Base-by-base conservation (phyloP, 805 yeast genomes). In the Metschnikowia chrysomelidarum region DNA sequence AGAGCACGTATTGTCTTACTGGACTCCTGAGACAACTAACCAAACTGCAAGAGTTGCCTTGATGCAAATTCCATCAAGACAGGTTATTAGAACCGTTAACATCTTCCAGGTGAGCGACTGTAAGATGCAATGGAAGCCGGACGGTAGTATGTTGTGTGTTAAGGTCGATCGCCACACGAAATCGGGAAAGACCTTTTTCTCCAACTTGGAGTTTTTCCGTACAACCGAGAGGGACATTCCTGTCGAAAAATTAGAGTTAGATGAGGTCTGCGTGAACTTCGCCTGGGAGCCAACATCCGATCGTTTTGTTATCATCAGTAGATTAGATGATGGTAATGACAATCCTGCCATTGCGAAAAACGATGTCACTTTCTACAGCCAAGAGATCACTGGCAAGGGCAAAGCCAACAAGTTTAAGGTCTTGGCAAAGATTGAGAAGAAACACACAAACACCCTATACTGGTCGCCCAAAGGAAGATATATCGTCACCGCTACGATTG, bases 131-230 rank as follows among this genome's bases (percentile, higher is more conserved):
- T 93, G 99, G 99, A 98, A 93, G 67, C 81, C 78, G 47, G 80
- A 84, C 50, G 87, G 87, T 46, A 81, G 79, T 52, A 82, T 70
- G 60, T 68, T 93, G 58, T 87, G 96, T 69, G 94, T 89, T 57
- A 87, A 86, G 69, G 96, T 93, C 50, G 96, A 89, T 63, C 87
- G 98, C 67, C 96, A 88, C 67, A 87, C 97, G 38, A 93, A 93
- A 66, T 83, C 96, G 32, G 86, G 83, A 62, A 93, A 94, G 76
- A 86, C 96, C 14, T 63, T 82, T 34, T 88, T 87, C 74, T 80
- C 96, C 39, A 87, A 87, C 59, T 74, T 93, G 61, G 98, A 93
- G 66, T 82, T 93, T 57, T 87, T 91, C 76, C 83, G 87, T 55
- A 64, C 88, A 40, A 72, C 73, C 41, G 98, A 91, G 65, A 86